Conservation (phyloP, 2,329 filamentous ascomycete species). For the Cryphonectria japonica region DNA sequence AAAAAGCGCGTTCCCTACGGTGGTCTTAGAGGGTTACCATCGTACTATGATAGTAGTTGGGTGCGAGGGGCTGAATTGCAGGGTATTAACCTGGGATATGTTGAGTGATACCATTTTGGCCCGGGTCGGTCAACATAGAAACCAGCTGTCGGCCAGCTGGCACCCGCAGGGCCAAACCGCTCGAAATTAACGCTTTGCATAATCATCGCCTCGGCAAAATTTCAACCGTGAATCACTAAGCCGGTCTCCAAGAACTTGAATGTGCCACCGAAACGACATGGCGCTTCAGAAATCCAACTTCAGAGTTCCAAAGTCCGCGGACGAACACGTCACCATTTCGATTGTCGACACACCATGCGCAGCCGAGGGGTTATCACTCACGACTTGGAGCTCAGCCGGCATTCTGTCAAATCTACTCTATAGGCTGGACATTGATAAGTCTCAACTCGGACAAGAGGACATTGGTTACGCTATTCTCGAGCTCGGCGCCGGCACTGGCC, state of each 20-base stretch:
- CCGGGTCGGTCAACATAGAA: neutral
- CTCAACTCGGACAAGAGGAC: neutral
- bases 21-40: too few relatives aligned
- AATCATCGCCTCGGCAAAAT: neutral
- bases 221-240: neutral
- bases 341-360: constrained; percentile 27
- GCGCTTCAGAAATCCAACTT: constrained; percentile 15
- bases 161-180: neutral
- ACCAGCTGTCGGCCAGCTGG: neutral
- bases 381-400: constrained; percentile 28
- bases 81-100: too few relatives aligned
- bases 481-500: constrained; percentile 28
- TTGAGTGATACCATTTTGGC: neutral
- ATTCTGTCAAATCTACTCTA: constrained; percentile 27
- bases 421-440: constrained; percentile 16
- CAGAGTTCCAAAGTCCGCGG: constrained; percentile 11
- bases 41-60: too few relatives aligned
- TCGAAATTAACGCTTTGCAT: neutral
- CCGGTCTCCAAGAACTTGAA: neutral
- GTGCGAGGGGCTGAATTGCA: too few relatives aligned
- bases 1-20: too few relatives aligned
- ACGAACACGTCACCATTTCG: constrained; percentile 14
- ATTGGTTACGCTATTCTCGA: constrained; percentile 21
- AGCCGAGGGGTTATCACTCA: constrained; percentile 24
- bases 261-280: constrained; percentile 5